Evolutionary conservation across 164 flowering plant species (phyloP).

Genomic region (Euptelea pleiosperma): DNA sequence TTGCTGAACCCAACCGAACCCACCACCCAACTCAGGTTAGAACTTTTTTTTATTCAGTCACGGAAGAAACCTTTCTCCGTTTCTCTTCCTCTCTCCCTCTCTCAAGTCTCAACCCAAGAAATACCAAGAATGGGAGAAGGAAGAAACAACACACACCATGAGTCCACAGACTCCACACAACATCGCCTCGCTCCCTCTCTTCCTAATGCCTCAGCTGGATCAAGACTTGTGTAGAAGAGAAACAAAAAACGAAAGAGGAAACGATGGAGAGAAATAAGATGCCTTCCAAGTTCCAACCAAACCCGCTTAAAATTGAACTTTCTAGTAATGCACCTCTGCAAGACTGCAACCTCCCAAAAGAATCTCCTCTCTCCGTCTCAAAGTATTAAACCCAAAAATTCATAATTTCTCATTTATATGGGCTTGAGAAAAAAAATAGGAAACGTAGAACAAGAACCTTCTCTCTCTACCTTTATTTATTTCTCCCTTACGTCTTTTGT

Average conservation of each 20-base stretch:
- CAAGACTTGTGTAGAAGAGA: conserved; percentile 35
- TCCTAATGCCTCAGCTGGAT: conserved; percentile 56
- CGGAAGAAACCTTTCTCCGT: neutral
- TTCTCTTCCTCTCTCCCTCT: too few relatives aligned
- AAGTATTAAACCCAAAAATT: conserved; percentile 3
- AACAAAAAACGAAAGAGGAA: conserved; percentile 17
- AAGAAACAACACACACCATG: conserved; percentile 10
- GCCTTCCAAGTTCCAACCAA: conserved; percentile 46
- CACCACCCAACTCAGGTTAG: too few relatives aligned
- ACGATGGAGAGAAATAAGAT: conserved; percentile 20
- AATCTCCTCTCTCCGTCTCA: conserved; percentile 27
- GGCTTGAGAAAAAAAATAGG: conserved; percentile 61
- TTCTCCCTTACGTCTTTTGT: conserved; percentile 1
- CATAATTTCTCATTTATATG: conserved; percentile 51
- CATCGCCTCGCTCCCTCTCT: conserved; percentile 2
- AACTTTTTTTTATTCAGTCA: too few relatives aligned
- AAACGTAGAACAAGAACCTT: conserved; percentile 29
- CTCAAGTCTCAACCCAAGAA: too few relatives aligned
- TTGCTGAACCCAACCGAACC: too few relatives aligned
- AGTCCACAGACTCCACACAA: conserved; percentile 17
- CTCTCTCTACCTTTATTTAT: conserved; percentile 12
- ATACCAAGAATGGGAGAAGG: conserved; percentile 11
- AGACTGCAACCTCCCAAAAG: conserved; percentile 49
- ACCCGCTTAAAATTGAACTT: conserved; percentile 12
- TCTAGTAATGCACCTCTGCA: conserved; percentile 76